Evolutionary conservation across 2,329 filamentous ascomycete species (phyloP), one percentile per base, ranked within the genome.

Genomic region (Fusarium pininemorale): DNA sequence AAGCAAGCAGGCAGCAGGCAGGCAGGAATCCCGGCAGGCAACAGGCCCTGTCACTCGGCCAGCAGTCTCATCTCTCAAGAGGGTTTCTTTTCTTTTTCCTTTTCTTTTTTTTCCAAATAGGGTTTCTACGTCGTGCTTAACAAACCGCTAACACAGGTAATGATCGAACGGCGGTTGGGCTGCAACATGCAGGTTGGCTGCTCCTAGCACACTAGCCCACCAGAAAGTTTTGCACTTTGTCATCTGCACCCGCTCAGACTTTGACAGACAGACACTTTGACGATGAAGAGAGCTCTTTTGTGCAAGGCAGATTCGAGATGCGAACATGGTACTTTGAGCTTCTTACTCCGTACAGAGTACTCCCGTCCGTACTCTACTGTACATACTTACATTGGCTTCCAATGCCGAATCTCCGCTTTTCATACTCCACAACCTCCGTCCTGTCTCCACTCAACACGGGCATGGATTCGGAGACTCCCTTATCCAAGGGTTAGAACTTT

Each of bases 191-290:
- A 56, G 60, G 44, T 69, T 58, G 41, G 35, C 39, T 35, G 39
- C 37, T 59, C 16, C 35, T 45, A 47, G 58, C 50, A 44, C 58
- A 57, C 44, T 59, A 53, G 58, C 50, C 47, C 54, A 57, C 44
- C 65, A 55, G 53, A 73, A 70, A 71, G 70, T 63, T 73, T 63
- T 73, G 56, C 41, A 44, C 32, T 58, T 65, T 26, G 47, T 47
- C 26, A 42, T 55, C 32, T 45, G 37, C 41, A 28, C 54, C 39
- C 70, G 38, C 32, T 57, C n/a, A 53, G 51, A 28, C 39, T 47
- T 38, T 35, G 32, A 37, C 39, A n/a, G 32, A 30, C 47, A 22
- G 45, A 48, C 10, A 16, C 47, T 30, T 50, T 30, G 28, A 51
- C 28, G 15, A 53, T 53, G 16, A 26, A 53, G 48, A 53, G 30